Percentiles rank a stretch among this genome's conserved stretches.
Conservation (phyloP, 2,329 filamentous ascomycete species). For the Torrubiellomyces zombiae region DNA sequence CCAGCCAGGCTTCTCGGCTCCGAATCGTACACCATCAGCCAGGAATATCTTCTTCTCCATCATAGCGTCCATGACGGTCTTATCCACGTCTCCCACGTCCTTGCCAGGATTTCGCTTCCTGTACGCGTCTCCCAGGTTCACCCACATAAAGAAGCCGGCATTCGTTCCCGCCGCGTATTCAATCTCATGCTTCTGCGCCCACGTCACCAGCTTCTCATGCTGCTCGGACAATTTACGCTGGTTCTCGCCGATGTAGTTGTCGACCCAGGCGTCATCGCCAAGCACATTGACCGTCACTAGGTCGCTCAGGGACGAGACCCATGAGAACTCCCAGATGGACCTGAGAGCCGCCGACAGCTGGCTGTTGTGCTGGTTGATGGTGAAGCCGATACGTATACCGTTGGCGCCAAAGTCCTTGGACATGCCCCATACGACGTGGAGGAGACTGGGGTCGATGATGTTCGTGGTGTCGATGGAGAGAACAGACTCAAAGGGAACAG, state of each 20-base stretch:
- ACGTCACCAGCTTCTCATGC: constrained; percentile 19
- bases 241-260: constrained; percentile 27
- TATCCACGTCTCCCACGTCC: constrained; percentile 9
- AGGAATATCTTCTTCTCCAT: constrained; percentile 17
- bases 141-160: constrained; percentile 39
- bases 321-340: constrained; percentile 26
- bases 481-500: constrained; percentile 24
- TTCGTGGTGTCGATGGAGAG: constrained; percentile 24
- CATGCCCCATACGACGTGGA: constrained; percentile 34
- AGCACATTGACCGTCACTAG: constrained; percentile 23
- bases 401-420: constrained; percentile 40
- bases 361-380: constrained; percentile 30
- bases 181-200: constrained; percentile 22
- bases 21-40: constrained; percentile 18
- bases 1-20: constrained; percentile 20
- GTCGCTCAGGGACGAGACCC: constrained; percentile 26
- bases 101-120: constrained; percentile 5
- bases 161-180: constrained; percentile 28
- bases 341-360: constrained; percentile 21
- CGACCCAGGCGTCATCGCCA: constrained; percentile 24
- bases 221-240: constrained; percentile 19
- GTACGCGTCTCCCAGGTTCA: constrained; percentile 24
- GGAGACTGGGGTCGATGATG: constrained; percentile 28
- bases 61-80: constrained; percentile 12
- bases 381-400: constrained; percentile 32